Evolutionary conservation across 306 rosid genomes (phyloP), one percentile per base, ranked within the genome.

Genomic region (Albizia julibrissin): DNA sequence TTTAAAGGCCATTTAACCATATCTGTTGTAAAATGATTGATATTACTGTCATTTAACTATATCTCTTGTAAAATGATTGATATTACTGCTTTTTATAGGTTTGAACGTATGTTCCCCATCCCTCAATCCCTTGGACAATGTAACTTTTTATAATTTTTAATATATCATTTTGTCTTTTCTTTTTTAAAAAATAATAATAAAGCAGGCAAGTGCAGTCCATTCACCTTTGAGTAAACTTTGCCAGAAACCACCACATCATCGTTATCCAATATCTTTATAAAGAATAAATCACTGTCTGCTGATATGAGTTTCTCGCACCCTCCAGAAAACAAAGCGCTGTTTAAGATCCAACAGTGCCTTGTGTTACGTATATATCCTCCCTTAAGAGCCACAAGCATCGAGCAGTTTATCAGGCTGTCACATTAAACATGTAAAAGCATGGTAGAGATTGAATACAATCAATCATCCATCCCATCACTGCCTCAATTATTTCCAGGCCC

Each of bases 401-500:
- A 70, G 66, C 81, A 73, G 47, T 68, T 80, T 21, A 74, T 65
- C 66, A 67, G 59, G 69, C 56, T 64, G 74, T 69, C 82, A 78
- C 71, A 52, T 52, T 62, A 12, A 27, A 13, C 67, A 61, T 1
- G 5, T 11, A 61, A 24, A 61, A 61, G 34, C 29, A 61, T 0
- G 31, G 77, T 52, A 68, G 65, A 58, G 22, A 58, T n/a, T 22
- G 40, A 50, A 52, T 62, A 71, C 74, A 65, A 65, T 65, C 87
- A 71, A 37, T 68, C 47, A 19, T 6, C 46, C 39, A 79, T 82
- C 83, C 77, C 86, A 82, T 84, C 86, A 84, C 71, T 15, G 78
- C 75, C 72, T 68, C 90, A 82, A 82, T 87, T 82, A 84, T 84
- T 79, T 37, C 11, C 59, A 66, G 74, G 46, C 54, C 56, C 68